A percentile compares a stretch with the other conserved stretches of the same genome.
Conservation (phyloP, 495 filamentous ascomycete species). For the Xylaria nigripes region DNA sequence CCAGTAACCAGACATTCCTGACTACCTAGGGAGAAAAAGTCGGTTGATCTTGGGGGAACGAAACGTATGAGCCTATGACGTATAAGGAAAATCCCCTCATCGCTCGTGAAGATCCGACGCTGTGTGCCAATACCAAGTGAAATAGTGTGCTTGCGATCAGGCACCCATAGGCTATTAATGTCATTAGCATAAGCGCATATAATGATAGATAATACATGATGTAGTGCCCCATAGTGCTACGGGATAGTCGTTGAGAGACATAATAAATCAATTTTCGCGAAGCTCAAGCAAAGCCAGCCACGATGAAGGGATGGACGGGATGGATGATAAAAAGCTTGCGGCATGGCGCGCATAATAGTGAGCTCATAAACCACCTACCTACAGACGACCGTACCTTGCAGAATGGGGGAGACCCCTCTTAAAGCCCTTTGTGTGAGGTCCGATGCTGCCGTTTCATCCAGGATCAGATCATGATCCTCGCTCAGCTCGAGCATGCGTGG, state of each 20-base stretch:
- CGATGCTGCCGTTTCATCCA: background rate
- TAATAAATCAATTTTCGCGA: too few relatives aligned
- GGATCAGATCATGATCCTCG: constrained; percentile 8
- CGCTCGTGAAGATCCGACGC: background rate
- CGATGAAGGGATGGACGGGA: too few relatives aligned
- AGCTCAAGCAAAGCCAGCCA: too few relatives aligned
- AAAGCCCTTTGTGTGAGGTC: background rate
- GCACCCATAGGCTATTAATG: too few relatives aligned
- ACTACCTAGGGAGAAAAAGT: too few relatives aligned
- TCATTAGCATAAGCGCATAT: too few relatives aligned
- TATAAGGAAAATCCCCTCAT: background rate
- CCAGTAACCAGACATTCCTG: background rate
- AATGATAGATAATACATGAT: too few relatives aligned
- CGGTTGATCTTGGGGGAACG: background rate
- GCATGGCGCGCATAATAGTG: background rate
- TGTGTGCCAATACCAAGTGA: background rate
- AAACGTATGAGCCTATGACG: background rate
- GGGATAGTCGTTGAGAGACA: too few relatives aligned
- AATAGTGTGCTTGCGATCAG: too few relatives aligned
- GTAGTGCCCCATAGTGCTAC: too few relatives aligned
- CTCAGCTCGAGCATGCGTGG: constrained; percentile 2
- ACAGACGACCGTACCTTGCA: constrained; percentile 8
- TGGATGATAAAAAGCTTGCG: background rate
- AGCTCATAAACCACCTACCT: too few relatives aligned
- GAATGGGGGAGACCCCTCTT: constrained; percentile 1